Percentiles rank a stretch among this genome's conserved stretches.
phyloP scores from a whole-genome alignment of 805 yeast genomes.

The Saccharomycopsis vini region DNA sequence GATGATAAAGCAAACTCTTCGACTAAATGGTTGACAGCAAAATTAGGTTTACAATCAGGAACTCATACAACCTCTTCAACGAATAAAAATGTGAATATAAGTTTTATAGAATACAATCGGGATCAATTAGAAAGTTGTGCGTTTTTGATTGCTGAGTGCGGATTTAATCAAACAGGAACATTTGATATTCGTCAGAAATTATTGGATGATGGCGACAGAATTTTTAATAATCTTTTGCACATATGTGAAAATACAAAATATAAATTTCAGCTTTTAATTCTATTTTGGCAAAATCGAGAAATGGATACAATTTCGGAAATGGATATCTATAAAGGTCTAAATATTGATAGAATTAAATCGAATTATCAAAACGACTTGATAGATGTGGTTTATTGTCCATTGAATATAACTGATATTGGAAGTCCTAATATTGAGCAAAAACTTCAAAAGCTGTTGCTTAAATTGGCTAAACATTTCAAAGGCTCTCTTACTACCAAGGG shows the following conservation, averaged over 20 bases:
- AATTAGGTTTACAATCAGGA: constrained; percentile 36
- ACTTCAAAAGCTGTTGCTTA: constrained; percentile 1
- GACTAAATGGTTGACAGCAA: constrained; percentile 42
- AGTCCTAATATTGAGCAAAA: background rate
- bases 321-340: constrained; percentile 10
- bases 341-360: constrained; percentile 9
- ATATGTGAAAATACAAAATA: too few relatives aligned
- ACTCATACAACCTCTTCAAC: too few relatives aligned
- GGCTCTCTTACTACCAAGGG: background rate
- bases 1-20: constrained; percentile 39
- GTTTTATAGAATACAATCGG: too few relatives aligned
- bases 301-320: constrained; percentile 2
- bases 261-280: constrained; percentile 32
- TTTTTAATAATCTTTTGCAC: too few relatives aligned
- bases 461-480: constrained; percentile 13
- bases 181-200: constrained; percentile 19
- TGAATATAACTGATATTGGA: constrained; percentile 1
- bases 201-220: constrained; percentile 29
- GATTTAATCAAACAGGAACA: constrained; percentile 27
- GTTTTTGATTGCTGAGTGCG: constrained; percentile 45
- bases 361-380: constrained; percentile 4
- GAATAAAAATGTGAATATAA: constrained; percentile 24
- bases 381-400: constrained; percentile 12
- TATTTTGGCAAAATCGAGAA: constrained; percentile 35
- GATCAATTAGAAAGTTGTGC: constrained; percentile 35